Evolutionary conservation across 164 flowering plant genomes (phyloP).

Genomic region (Brasenia schreberi): DNA sequence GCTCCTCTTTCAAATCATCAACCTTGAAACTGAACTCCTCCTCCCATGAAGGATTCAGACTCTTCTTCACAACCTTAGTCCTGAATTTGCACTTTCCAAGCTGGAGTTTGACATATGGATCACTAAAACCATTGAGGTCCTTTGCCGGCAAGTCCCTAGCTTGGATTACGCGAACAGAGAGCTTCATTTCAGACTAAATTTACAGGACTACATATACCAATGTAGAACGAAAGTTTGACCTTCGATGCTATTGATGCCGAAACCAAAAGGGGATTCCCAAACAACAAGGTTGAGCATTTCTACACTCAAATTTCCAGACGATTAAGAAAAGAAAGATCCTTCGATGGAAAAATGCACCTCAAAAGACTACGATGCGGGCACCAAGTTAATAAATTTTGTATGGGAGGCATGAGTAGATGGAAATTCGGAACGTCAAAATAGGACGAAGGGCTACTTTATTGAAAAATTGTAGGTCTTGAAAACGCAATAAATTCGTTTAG

Average conservation of each 20-base stretch:
- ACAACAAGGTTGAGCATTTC: background rate
- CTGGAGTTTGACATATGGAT: conserved; percentile 75
- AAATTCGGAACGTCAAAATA: too few species aligned
- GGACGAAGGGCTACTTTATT: too few species aligned
- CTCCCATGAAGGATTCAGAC: conserved; percentile 69
- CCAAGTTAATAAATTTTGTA: background rate
- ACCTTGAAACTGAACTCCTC: conserved; percentile 73
- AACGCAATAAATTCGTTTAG: too few species aligned
- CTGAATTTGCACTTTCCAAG: conserved; percentile 49
- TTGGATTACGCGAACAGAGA: conserved; percentile 56
- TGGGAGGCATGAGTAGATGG: background rate
- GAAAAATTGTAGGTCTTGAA: too few species aligned
- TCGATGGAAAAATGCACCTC: background rate
- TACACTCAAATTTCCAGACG: background rate
- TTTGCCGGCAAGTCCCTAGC: conserved; percentile 60
- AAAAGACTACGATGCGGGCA: background rate
- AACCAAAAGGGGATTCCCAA: background rate
- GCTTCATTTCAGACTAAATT: conserved; percentile 38
- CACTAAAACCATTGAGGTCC: conserved; percentile 79
- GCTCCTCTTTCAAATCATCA: conserved; percentile 72
- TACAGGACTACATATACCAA: background rate
- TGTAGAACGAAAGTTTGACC: background rate
- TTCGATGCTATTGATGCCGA: background rate
- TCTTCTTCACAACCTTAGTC: conserved; percentile 81
- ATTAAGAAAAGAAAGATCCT: background rate